Evolutionary conservation across 1,139 yeast species (phyloP).

Genomic region (Candida sanyaensis): DNA sequence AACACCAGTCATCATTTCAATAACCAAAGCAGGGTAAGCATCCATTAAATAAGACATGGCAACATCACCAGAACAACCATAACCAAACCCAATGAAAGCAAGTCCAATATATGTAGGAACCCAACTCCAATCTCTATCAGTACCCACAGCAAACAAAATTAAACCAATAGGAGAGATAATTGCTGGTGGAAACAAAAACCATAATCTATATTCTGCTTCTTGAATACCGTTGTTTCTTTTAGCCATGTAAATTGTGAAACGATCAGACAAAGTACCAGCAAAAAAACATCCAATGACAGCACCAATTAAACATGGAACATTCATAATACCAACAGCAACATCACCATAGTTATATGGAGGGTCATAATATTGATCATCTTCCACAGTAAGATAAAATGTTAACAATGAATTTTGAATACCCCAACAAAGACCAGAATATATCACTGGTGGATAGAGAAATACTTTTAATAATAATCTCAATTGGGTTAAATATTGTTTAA

Average conservation of each 20-base stretch:
- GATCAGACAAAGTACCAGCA: conserved; percentile 76
- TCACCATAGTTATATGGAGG: conserved; percentile 67
- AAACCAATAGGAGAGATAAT: conserved; percentile 73
- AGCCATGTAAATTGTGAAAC: conserved; percentile 71
- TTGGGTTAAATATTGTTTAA: conserved; percentile 64
- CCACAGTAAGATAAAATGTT: conserved; percentile 79
- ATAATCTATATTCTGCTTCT: conserved; percentile 80
- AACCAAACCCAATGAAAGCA: conserved; percentile 69
- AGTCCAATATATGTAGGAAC: conserved; percentile 62
- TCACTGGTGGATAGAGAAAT: conserved; percentile 75
- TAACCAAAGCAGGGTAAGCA: conserved; percentile 69
- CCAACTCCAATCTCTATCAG: conserved; percentile 58
- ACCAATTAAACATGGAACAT: conserved; percentile 77
- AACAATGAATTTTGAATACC: conserved; percentile 82
- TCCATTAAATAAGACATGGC: conserved; percentile 73
- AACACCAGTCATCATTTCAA: conserved; percentile 86
- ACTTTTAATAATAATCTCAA: conserved; percentile 61
- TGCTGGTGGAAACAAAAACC: conserved; percentile 66
- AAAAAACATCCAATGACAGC: conserved; percentile 79
- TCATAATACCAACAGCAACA: conserved; percentile 69
- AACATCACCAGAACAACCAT: conserved; percentile 73
- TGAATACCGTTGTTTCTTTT: conserved; percentile 67
- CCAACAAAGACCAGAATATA: conserved; percentile 79
- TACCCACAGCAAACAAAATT: conserved; percentile 79
- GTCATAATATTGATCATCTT: conserved; percentile 68